phyloP scores from a whole-genome alignment of 495 filamentous ascomycete species.

The Podospora comata region DNA sequence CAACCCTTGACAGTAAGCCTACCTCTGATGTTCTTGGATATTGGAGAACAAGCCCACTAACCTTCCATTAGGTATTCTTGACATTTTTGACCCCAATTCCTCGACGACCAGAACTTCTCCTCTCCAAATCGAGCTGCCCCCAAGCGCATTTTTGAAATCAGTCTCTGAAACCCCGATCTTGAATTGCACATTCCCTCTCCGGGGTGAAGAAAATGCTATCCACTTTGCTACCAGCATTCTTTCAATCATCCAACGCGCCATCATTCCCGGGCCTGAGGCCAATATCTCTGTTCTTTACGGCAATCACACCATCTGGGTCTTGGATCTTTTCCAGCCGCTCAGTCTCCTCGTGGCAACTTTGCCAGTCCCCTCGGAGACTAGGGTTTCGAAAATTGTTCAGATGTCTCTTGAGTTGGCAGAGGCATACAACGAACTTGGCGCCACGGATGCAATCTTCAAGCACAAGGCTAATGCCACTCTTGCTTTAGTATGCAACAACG shows the following conservation, averaged over 20 bases:
- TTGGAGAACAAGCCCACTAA: background rate
- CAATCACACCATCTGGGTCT: constrained; percentile 34
- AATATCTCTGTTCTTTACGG: constrained; percentile 18
- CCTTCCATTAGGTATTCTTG: constrained; percentile 23
- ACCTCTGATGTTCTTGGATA: background rate
- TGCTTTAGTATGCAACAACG: constrained; percentile 33
- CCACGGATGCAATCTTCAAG: constrained; percentile 24
- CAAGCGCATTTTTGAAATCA: constrained; percentile 19
- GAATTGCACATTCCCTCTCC: constrained; percentile 22
- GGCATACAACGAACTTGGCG: constrained; percentile 12
- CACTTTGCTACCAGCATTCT: constrained; percentile 29
- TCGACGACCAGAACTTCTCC: background rate
- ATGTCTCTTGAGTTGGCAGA: constrained; percentile 28
- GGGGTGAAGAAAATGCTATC: constrained; percentile 25
- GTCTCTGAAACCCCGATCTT: constrained; percentile 14
- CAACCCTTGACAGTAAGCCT: constrained; percentile 38
- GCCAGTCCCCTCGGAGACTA: constrained; percentile 25
- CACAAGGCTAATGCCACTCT: constrained; percentile 35
- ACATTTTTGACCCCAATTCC: constrained; percentile 11
- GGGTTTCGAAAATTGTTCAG: constrained; percentile 27
- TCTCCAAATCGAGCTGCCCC: constrained; percentile 26
- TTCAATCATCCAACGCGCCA: constrained; percentile 21
- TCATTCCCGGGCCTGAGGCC: background rate
- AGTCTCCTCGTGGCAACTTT: constrained; percentile 27
- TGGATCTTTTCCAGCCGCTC: constrained; percentile 37